These are phyloP conservation scores for Gracilaria domingensis DNA, from an alignment of 23 red algal species.

Conservation along the genomic window DNA sequence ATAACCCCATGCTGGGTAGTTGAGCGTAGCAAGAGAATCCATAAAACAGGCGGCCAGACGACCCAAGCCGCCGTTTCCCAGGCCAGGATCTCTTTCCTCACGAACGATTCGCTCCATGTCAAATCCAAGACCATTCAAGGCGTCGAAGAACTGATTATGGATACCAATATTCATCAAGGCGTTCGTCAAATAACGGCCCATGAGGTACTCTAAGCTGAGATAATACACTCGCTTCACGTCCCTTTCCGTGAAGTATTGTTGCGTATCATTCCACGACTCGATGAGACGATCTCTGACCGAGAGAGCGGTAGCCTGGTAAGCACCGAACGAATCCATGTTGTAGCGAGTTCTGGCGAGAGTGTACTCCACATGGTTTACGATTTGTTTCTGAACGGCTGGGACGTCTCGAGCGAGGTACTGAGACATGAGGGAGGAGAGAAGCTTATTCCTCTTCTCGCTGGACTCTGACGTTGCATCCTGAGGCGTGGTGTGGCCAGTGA, in stretches of 20 bases:
- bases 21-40: slow-evolving; percentile 98
- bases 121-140: slow-evolving; percentile 89
- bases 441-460: slow-evolving; percentile 77
- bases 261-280: slow-evolving; percentile 99
- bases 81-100: slow-evolving; percentile 96
- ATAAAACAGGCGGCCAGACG: slow-evolving; percentile 98
- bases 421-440: slow-evolving; percentile 92
- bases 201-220: slow-evolving; percentile 97
- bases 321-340: slow-evolving; percentile 95
- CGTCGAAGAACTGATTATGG: slow-evolving; percentile 89
- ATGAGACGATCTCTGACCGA: slow-evolving; percentile 96
- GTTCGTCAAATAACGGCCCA: slow-evolving; percentile 97
- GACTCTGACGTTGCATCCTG: slow-evolving; percentile 65
- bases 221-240: slow-evolving; percentile 99
- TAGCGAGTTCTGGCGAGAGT: slow-evolving; percentile 95
- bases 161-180: slow-evolving; percentile 98
- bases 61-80: slow-evolving; percentile 97
- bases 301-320: slow-evolving; percentile 94
- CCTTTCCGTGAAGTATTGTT: slow-evolving; percentile 98
- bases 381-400: slow-evolving; percentile 87
- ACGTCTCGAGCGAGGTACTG: slow-evolving; percentile 97
- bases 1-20: slow-evolving; percentile 99
- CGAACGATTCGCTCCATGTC: slow-evolving; percentile 81
- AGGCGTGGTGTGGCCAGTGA: slow-evolving; percentile 88
- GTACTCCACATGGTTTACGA: slow-evolving; percentile 98